Evolutionary conservation across 495 filamentous ascomycete genomes (phyloP).

Genomic region (Aspergillus taichungensis): DNA sequence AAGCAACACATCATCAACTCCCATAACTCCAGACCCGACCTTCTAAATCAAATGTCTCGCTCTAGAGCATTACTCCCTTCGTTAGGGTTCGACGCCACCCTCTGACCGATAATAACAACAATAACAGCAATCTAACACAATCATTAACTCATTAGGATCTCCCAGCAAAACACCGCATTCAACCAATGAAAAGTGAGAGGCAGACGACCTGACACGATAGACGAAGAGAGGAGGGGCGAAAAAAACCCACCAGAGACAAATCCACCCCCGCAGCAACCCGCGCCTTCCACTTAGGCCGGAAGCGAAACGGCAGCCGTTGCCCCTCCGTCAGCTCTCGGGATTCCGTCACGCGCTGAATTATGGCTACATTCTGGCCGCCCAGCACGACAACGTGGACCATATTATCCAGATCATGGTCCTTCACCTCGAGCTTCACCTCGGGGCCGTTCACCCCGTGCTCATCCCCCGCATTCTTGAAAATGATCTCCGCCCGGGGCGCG

Average conservation of each 20-base stretch:
- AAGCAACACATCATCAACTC: too few species aligned
- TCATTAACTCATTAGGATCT: too few species aligned
- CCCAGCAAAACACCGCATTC: too few species aligned
- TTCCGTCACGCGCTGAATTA: slow-evolving; percentile 6
- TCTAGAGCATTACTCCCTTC: too few species aligned
- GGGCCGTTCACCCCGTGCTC: not conserved
- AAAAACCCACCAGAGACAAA: slow-evolving; percentile 10
- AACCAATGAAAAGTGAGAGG: too few species aligned
- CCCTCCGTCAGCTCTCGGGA: slow-evolving; percentile 7
- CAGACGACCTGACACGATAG: too few species aligned
- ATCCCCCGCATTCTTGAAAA: slow-evolving; percentile 6
- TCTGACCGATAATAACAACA: slow-evolving; percentile 6
- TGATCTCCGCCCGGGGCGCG: slow-evolving; percentile 5
- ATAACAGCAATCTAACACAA: slow-evolving; percentile 8
- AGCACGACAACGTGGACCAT: slow-evolving; percentile 7
- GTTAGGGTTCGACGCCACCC: not conserved
- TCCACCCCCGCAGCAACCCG: slow-evolving; percentile 10
- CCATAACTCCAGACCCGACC: too few species aligned
- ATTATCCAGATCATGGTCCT: slow-evolving; percentile 8
- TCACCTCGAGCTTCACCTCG: slow-evolving; percentile 7
- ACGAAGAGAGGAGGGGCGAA: too few species aligned
- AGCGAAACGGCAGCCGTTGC: slow-evolving; percentile 10
- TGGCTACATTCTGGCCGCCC: slow-evolving; percentile 3
- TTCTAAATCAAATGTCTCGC: too few species aligned
- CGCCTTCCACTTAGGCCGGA: slow-evolving; percentile 10